A percentile compares a stretch with the other conserved stretches of the same genome.
Evolutionary conservation across 805 yeast genomes (phyloP).

Genomic region (Martiniozyma abietophila): DNA sequence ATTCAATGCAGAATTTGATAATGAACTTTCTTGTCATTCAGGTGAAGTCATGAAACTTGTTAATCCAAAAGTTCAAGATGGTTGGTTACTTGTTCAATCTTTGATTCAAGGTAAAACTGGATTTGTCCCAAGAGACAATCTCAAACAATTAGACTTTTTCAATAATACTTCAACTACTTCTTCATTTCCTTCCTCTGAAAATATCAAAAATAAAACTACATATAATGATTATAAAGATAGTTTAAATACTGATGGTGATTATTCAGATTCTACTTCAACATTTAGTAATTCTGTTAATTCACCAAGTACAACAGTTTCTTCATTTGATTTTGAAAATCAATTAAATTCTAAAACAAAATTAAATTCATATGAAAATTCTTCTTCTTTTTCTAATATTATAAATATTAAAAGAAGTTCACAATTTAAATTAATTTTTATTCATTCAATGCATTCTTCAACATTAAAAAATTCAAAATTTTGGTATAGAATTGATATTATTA

Average conservation of each 20-base stretch:
- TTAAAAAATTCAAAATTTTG: conserved; percentile 27
- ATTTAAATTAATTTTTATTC: conserved; percentile 15
- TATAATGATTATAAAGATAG: background rate
- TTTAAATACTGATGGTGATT: background rate
- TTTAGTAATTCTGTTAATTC: background rate
- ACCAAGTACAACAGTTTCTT: background rate
- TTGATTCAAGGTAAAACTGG: conserved; percentile 40
- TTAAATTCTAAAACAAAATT: conserved; percentile 1
- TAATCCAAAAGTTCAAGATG: conserved; percentile 35
- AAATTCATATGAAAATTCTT: conserved; percentile 2
- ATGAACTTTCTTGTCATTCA: conserved; percentile 36
- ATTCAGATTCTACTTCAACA: background rate
- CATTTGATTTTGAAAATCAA: conserved; percentile 1
- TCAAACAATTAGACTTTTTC: conserved; percentile 11
- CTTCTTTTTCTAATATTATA: no score
- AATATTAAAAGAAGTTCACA: no score
- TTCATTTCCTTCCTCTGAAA: background rate
- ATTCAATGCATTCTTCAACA: conserved; percentile 18
- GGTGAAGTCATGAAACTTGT: conserved; percentile 47
- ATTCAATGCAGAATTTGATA: conserved; percentile 12
- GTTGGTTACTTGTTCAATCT: conserved; percentile 50
- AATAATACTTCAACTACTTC: background rate
- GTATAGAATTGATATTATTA: conserved; percentile 37
- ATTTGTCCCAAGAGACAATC: conserved; percentile 40
- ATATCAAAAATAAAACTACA: background rate